phyloP scores from a whole-genome alignment of 805 yeast species.

The Cyberlindnera bimundalis region DNA sequence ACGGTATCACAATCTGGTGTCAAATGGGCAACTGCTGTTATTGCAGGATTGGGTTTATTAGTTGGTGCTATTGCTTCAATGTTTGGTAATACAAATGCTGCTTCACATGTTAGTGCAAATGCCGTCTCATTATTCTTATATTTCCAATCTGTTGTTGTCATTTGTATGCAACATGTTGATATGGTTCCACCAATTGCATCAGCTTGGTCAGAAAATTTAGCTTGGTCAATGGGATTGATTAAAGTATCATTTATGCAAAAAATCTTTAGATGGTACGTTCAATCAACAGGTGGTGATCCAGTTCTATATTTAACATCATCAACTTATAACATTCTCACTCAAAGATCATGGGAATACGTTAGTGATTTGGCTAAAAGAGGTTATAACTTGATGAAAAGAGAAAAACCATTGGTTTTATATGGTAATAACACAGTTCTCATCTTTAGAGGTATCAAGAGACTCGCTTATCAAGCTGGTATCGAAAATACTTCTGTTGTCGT shows the following conservation, averaged over 20 bases:
- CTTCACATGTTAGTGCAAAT: constrained; percentile 84
- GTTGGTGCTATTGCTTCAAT: constrained; percentile 80
- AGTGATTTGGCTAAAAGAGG: constrained; percentile 29
- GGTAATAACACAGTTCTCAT: constrained; percentile 62
- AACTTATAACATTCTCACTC: constrained; percentile 68
- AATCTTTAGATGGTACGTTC: constrained; percentile 80
- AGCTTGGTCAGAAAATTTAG: constrained; percentile 88
- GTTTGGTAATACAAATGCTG: constrained; percentile 84
- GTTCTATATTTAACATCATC: constrained; percentile 59
- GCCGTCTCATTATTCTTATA: constrained; percentile 80
- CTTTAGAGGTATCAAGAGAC: constrained; percentile 81
- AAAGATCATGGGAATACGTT: constrained; percentile 46
- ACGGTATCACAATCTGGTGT: constrained; percentile 94
- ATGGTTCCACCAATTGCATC: constrained; percentile 89
- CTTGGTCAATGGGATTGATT: constrained; percentile 94
- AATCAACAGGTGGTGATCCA: constrained; percentile 87
- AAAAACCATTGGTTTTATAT: constrained; percentile 32
- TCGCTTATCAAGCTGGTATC: constrained; percentile 71
- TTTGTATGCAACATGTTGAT: constrained; percentile 81
- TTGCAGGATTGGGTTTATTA: constrained; percentile 84
- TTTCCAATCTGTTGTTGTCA: constrained; percentile 84
- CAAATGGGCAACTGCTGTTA: constrained; percentile 90
- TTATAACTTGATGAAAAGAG: constrained; percentile 34
- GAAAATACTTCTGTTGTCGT: constrained; percentile 81
- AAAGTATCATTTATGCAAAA: constrained; percentile 77